Percentiles rank a stretch among this genome's conserved stretches.
Evolutionary conservation across 495 filamentous ascomycete species (phyloP).

Genomic region (Neurospora sp.): DNA sequence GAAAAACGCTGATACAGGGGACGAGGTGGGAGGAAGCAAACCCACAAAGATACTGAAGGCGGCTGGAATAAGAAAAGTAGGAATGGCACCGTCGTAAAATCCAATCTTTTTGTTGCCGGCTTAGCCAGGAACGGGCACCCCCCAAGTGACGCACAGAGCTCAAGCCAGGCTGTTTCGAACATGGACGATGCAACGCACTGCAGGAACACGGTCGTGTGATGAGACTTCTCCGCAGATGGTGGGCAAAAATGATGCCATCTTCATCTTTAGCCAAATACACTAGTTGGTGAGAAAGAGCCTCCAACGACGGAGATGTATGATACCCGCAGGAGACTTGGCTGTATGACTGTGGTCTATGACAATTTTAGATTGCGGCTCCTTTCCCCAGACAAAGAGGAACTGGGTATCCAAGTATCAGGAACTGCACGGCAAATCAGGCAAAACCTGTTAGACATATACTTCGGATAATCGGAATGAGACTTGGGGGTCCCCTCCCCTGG

Average conservation of each 20-base stretch:
- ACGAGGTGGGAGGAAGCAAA: not conserved
- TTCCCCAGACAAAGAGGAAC: not conserved
- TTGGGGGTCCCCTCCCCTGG: not conserved
- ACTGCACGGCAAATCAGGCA: not conserved
- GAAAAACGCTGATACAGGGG: not conserved
- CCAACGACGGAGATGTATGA: not conserved
- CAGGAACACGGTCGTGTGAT: not conserved
- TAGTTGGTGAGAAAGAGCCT: not conserved
- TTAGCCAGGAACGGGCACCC: not conserved
- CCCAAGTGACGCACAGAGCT: not conserved
- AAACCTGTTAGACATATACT: not conserved
- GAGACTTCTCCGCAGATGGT: not conserved
- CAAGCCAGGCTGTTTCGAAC: not conserved
- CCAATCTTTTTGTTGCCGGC: not conserved
- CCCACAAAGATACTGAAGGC: not conserved
- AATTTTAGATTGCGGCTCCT: not conserved
- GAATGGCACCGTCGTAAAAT: not conserved
- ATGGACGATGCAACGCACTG: not conserved
- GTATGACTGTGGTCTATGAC: not conserved
- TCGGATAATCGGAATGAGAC: not conserved
- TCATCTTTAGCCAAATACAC: not conserved
- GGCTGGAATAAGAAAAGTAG: not conserved
- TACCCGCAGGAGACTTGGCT: not conserved
- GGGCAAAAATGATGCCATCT: not conserved
- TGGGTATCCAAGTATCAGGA: not conserved